Evolutionary conservation across 2,329 filamentous ascomycete genomes (phyloP).

Genomic region (Colletotrichum horii): DNA sequence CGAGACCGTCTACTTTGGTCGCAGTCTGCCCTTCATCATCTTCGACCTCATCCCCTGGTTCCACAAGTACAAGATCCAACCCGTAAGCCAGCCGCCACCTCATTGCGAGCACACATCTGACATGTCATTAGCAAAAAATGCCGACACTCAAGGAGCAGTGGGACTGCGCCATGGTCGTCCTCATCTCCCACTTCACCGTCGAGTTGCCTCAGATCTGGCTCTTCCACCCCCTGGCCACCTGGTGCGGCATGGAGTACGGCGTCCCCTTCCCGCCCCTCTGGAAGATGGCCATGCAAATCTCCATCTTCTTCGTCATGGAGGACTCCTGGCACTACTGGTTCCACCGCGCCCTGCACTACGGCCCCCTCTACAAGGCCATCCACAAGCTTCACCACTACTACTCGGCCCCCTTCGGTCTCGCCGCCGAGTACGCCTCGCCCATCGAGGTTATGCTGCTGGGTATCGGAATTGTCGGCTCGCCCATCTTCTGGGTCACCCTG

Average conservation of each 20-base stretch:
- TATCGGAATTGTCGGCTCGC: slow-evolving; percentile 81
- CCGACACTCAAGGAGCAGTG: slow-evolving; percentile 94
- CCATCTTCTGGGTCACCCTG: slow-evolving; percentile 82
- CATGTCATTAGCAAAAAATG: slow-evolving; percentile 68
- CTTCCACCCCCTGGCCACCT: slow-evolving; percentile 96
- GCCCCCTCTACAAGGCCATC: slow-evolving; percentile 92
- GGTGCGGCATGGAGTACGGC: slow-evolving; percentile 84
- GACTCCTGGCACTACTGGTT: slow-evolving; percentile 99
- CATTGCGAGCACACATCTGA: neutral
- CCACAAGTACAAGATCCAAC: slow-evolving; percentile 94
- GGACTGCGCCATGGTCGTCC: slow-evolving; percentile 90
- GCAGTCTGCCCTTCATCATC: slow-evolving; percentile 88
- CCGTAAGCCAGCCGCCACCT: slow-evolving; percentile 57
- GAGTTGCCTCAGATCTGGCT: slow-evolving; percentile 99
- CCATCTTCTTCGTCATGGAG: slow-evolving; percentile 93
- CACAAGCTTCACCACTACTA: slow-evolving; percentile 99
- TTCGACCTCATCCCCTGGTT: slow-evolving; percentile 88
- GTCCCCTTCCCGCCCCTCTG: slow-evolving; percentile 87
- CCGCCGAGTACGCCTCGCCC: slow-evolving; percentile 96
- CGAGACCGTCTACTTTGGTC: slow-evolving; percentile 93
- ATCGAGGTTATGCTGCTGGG: slow-evolving; percentile 97
- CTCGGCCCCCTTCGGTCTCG: slow-evolving; percentile 94
- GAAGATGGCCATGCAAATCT: slow-evolving; percentile 91
- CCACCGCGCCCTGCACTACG: slow-evolving; percentile 92
- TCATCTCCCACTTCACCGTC: slow-evolving; percentile 95